phyloP scores from a whole-genome alignment of 2,329 filamentous ascomycete genomes.

The Proliferodiscus dingleyae region DNA sequence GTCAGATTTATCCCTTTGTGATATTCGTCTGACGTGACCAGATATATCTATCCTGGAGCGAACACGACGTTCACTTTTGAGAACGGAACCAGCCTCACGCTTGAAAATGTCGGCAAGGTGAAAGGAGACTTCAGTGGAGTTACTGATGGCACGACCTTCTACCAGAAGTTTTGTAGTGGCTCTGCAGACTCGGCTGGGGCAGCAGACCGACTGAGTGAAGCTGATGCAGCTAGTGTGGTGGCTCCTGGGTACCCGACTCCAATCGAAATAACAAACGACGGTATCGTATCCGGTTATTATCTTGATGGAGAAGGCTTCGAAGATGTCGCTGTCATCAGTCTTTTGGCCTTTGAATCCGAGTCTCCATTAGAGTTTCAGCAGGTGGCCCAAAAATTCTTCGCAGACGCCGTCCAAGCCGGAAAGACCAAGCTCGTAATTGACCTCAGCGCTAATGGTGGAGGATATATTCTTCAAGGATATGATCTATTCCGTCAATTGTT shows the following conservation, averaged over 20 bases:
- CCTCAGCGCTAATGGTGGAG: conserved; percentile 56
- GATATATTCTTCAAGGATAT: conserved; percentile 38
- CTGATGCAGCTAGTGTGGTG: conserved; percentile 5
- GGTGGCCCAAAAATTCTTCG: conserved; percentile 37
- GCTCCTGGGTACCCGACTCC: conserved; percentile 26
- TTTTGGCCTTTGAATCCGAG: conserved; percentile 25
- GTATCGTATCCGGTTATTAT: conserved; percentile 27
- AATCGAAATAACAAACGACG: conserved; percentile 23
- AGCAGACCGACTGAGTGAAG: conserved; percentile 2
- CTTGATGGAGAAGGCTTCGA: conserved; percentile 25
- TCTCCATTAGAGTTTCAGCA: conserved; percentile 25
- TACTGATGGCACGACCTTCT: conserved; percentile 27
- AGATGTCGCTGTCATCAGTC: conserved; percentile 29
- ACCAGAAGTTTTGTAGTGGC: conserved; percentile 22
- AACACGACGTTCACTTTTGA: conserved; percentile 36
- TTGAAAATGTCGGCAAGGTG: conserved; percentile 34
- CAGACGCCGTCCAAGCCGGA: conserved; percentile 38
- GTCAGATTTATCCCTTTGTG: neutral
- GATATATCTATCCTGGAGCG: conserved; percentile 36
- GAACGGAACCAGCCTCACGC: conserved; percentile 34
- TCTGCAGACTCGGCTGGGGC: neutral
- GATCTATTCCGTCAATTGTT: conserved; percentile 41
- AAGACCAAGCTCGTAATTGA: conserved; percentile 62
- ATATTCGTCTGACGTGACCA: neutral
- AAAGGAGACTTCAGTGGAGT: conserved; percentile 32